Base-by-base conservation (phyloP, 2,329 filamentous ascomycete genomes). In the Trichocomaceae sp. region DNA sequence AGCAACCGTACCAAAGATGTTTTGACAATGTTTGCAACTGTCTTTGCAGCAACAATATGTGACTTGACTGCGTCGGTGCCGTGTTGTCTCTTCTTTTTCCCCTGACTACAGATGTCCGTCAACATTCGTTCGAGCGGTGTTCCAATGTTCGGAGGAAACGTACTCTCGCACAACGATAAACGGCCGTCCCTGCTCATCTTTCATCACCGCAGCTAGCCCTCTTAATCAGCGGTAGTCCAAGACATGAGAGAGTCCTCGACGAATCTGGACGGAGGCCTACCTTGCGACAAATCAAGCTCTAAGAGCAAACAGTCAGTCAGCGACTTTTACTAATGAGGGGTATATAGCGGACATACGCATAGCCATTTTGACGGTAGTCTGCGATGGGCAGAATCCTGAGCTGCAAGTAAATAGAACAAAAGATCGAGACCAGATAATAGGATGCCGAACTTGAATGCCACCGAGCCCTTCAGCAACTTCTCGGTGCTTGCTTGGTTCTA, bases 151-250 rank as follows among this genome's bases (percentile, higher is more conserved):
- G 31, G 45, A 29, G 51, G 31, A 49, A 45, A 82, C 88, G 65
- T 82, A 95, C 90, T 99, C 93, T 85, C 93, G 83, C 65, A 99
- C 93, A 61, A 99, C 86, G 71, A 99, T 99, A 75, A 99, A 99
- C 39, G 93, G 93, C 70, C 93, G 84, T 59, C 93, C 93, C 73
- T 93, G 86, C 77, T 99, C 93, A 81, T 99, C 93, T 79, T 96
- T 96, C 80, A 96, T 84, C 74, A 99, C 76, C 73, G 83, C 79
- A 66, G 83, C 83, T 83, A 61, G 64, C 55, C 29, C 23, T 8
- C 6, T 9, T 26, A 12, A 2, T 53, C 13, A 53, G 51, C 39
- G 3, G 35, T 5, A 17, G 39, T 58, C 39, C 52, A 39, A 22
- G 13, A 2, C 7, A 5, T n/a, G n/a, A 19, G 22, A 12, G 13